Evolutionary conservation across 108 stramenopile genomes (phyloP).

Genomic region (Poteriospumella lacustris): DNA sequence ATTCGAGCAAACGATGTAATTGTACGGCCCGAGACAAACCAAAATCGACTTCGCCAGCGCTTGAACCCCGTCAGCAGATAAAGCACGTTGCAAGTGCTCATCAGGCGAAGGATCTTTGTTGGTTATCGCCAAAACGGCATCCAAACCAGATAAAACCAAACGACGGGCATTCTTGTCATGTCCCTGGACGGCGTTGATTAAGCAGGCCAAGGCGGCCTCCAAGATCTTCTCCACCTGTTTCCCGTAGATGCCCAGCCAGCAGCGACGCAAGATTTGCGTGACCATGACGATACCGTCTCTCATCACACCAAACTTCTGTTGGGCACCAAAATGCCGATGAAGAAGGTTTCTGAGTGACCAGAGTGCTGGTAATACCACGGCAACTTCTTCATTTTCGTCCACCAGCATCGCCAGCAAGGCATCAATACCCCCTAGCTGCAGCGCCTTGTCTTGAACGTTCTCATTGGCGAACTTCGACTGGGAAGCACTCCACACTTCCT

Average conservation of each 20-base stretch:
- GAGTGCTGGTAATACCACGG: constrained; percentile 39
- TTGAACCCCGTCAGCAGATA: neutral
- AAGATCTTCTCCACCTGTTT: constrained; percentile 15
- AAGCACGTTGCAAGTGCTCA: neutral
- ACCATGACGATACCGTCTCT: neutral
- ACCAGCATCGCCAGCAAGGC: constrained; percentile 29
- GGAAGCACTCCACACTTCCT: neutral
- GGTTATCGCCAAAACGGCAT: neutral
- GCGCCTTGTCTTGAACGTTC: constrained; percentile 32
- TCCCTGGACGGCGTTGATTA: neutral
- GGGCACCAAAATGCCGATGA: constrained; percentile 26
- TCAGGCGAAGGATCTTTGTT: neutral
- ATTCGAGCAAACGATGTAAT: constrained; percentile 20
- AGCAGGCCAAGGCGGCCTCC: neutral
- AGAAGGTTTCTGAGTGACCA: constrained; percentile 46
- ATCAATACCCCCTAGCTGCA: constrained; percentile 38
- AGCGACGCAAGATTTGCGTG: neutral
- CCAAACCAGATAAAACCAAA: neutral
- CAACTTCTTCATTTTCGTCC: neutral
- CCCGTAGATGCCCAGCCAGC: neutral
- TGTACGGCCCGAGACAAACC: constrained; percentile 5
- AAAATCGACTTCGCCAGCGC: neutral
- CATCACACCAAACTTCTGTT: neutral
- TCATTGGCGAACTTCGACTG: constrained; percentile 8
- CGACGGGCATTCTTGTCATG: constrained; percentile 14